Conservation (phyloP, 1,284 basidiomycete species). For the Sporisorium exsertum region DNA sequence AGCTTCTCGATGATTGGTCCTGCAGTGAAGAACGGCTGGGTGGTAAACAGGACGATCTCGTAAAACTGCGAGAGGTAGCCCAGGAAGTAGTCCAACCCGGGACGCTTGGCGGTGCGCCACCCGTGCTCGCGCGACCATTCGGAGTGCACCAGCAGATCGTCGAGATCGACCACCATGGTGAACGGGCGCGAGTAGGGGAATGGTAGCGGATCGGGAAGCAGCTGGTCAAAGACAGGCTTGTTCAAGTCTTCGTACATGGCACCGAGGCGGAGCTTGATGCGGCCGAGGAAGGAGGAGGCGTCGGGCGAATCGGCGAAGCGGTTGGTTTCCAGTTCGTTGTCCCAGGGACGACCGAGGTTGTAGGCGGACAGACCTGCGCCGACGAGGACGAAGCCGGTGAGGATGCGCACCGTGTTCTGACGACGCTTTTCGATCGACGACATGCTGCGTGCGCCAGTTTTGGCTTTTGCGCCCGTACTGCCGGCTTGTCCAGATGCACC, state of each 20-base stretch:
- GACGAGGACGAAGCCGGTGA: constrained; percentile 44
- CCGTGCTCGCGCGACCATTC: constrained; percentile 76
- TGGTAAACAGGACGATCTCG: constrained; percentile 95
- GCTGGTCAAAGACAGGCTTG: constrained; percentile 84
- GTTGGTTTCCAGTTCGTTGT: constrained; percentile 61
- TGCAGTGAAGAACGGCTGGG: constrained; percentile 89
- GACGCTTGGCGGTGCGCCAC: constrained; percentile 75
- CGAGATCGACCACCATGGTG: constrained; percentile 89
- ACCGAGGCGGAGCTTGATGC: constrained; percentile 53
- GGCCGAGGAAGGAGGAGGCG: constrained; percentile 53
- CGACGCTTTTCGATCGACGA: constrained; percentile 69
- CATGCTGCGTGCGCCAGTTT: constrained; percentile 63
- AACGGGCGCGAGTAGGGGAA: constrained; percentile 88
- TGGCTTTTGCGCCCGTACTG: constrained; percentile 66
- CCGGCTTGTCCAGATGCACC: constrained; percentile 29
- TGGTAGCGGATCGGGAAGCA: constrained; percentile 88
- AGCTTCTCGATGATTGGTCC: constrained; percentile 91
- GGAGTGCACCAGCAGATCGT: constrained; percentile 90
- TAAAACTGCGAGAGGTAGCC: constrained; percentile 97
- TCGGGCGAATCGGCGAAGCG: constrained; percentile 45
- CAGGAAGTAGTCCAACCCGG: constrained; percentile 97
- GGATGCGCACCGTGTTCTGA: constrained; percentile 53
- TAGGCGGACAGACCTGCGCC: constrained; percentile 53
- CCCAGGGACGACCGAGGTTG: constrained; percentile 68
- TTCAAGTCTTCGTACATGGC: constrained; percentile 59